phyloP scores from a whole-genome alignment of 23 red algal species.

The Cyanidioschyzon merolae region DNA sequence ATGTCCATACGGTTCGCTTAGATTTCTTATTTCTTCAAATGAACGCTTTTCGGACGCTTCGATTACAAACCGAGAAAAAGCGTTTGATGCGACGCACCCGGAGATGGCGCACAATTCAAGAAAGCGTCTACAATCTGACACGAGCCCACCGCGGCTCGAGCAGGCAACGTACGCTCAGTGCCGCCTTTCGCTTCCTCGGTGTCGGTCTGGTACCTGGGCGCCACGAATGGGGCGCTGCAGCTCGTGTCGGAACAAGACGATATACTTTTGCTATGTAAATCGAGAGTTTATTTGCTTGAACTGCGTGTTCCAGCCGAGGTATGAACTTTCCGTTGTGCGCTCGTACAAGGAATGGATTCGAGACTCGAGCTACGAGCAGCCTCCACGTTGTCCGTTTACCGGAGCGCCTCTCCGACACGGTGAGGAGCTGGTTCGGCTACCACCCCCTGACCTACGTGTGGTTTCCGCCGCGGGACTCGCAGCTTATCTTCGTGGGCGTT shows the following conservation, averaged over 20 bases:
- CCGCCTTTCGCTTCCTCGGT: no score
- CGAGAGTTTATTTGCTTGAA: constrained; percentile 15
- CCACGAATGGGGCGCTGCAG: constrained; percentile 8
- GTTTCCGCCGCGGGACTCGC: neutral
- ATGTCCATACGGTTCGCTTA: no score
- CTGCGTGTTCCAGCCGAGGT: constrained; percentile 10
- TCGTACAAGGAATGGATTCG: constrained; percentile 17
- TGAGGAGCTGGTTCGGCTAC: neutral
- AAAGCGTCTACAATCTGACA: no score
- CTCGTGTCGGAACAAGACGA: constrained; percentile 1
- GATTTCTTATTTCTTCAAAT: no score
- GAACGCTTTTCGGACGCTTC: no score
- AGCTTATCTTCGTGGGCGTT: neutral
- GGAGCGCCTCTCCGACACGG: neutral
- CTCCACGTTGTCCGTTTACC: neutral
- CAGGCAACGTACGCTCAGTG: no score
- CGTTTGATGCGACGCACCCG: no score
- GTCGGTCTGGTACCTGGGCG: no score
- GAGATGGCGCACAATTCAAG: no score
- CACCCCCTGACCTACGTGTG: neutral
- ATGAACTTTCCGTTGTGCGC: constrained; percentile 9
- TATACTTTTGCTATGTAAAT: constrained; percentile 3
- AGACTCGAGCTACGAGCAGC: neutral
- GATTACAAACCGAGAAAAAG: no score
- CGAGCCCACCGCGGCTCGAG: no score